These are phyloP conservation scores for Aureobasidium sp. DNA, from an alignment of 2,329 filamentous ascomycete genomes.

Conservation along the genomic window DNA sequence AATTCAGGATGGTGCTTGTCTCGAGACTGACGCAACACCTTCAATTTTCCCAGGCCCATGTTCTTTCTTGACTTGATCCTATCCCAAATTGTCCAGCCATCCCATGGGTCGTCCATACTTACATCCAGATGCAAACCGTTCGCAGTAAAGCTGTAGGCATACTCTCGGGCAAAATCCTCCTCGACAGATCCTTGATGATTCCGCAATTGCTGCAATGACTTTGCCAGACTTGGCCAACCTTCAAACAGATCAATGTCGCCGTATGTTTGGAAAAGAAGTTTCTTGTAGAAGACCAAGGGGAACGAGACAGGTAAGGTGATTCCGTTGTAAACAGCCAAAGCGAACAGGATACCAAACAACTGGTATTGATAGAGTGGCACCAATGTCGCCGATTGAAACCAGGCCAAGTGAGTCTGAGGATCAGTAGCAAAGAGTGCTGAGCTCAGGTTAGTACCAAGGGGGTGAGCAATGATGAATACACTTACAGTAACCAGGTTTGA, in stretches of 20 bases:
- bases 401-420: conserved; percentile 67
- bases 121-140: conserved; percentile 49
- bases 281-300: conserved; percentile 74
- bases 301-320: conserved; percentile 86
- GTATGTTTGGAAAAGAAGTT: conserved; percentile 60
- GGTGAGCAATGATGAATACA: not conserved
- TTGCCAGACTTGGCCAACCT: conserved; percentile 77
- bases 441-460: not conserved
- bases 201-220: conserved; percentile 63
- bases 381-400: conserved; percentile 77
- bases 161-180: conserved; percentile 76
- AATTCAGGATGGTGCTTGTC: conserved; percentile 12
- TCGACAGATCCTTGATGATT: conserved; percentile 73
- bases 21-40: conserved; percentile 1
- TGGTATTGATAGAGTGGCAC: conserved; percentile 88
- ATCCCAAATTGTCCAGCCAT: conserved; percentile 3
- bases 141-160: conserved; percentile 68
- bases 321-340: conserved; percentile 86
- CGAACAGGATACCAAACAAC: conserved; percentile 78
- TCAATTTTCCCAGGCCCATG: not conserved
- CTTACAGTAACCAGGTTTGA: conserved; percentile 67
- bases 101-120: conserved; percentile 39
- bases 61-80: conserved; percentile 7
- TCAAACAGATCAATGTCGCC: conserved; percentile 70
- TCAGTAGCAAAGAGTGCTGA: conserved; percentile 71